phyloP scores from a whole-genome alignment of 2,329 filamentous ascomycete species.

The Aspergillus udagawae region DNA sequence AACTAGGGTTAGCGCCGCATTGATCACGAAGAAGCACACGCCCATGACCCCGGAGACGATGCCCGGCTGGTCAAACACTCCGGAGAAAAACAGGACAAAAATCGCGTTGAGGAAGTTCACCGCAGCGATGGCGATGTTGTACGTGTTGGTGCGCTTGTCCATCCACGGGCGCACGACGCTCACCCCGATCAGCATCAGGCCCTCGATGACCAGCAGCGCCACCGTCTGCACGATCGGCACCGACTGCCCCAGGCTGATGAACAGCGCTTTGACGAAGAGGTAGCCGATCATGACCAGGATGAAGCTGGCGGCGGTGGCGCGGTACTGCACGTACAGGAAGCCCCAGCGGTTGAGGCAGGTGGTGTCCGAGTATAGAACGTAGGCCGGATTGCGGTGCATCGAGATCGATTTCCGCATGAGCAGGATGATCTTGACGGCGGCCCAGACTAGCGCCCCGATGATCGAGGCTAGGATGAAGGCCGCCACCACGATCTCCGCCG shows the following conservation, averaged over 20 bases:
- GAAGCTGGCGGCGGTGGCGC: slow-evolving; percentile 91
- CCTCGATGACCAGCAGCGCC: slow-evolving; percentile 77
- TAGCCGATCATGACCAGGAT: slow-evolving; percentile 75
- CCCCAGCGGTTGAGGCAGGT: slow-evolving; percentile 93
- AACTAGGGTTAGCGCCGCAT: slow-evolving; percentile 76
- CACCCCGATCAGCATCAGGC: slow-evolving; percentile 69
- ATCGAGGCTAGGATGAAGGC: slow-evolving; percentile 83
- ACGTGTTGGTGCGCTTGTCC: slow-evolving; percentile 96
- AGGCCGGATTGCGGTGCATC: slow-evolving; percentile 92
- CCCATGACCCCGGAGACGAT: slow-evolving; percentile 84
- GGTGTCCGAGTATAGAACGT: slow-evolving; percentile 92
- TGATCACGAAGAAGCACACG: slow-evolving; percentile 81
- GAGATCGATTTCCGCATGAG: slow-evolving; percentile 80
- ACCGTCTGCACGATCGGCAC: slow-evolving; percentile 71
- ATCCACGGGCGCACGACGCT: slow-evolving; percentile 86
- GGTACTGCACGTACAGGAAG: slow-evolving; percentile 94
- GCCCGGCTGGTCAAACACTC: slow-evolving; percentile 76
- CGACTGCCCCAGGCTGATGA: slow-evolving; percentile 74
- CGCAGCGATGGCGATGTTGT: slow-evolving; percentile 86
- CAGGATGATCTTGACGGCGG: slow-evolving; percentile 79
- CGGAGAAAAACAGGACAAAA: slow-evolving; percentile 82
- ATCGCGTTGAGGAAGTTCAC: slow-evolving; percentile 88
- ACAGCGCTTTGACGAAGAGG: slow-evolving; percentile 77
- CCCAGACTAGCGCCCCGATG: slow-evolving; percentile 73
- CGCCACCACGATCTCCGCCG: slow-evolving; percentile 78